Conservation (phyloP, 2,329 filamentous ascomycete species). For the Diplodia scrobiculata region DNA sequence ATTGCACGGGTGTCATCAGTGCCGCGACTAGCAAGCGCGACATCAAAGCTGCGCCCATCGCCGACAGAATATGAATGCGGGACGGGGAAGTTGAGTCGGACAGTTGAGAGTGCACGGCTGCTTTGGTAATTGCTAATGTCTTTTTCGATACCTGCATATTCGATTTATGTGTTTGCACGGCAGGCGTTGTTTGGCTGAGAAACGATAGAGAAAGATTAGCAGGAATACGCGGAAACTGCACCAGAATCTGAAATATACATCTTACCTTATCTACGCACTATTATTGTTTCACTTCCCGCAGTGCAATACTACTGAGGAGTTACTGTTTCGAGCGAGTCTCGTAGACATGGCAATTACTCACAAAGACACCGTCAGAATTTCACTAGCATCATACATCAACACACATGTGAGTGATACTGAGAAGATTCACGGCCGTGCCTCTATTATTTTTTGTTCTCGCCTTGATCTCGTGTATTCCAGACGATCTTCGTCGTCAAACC, state of each 20-base stretch:
- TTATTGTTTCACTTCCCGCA: background rate
- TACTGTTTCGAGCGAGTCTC: background rate
- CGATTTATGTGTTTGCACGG: background rate
- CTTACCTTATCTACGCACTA: background rate
- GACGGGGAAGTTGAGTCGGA: background rate
- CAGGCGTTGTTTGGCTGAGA: background rate
- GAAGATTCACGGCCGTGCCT: background rate
- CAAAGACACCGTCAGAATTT: background rate
- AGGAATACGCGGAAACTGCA: background rate
- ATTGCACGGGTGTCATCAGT: slow-evolving; percentile 42
- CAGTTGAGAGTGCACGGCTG: background rate
- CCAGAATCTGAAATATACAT: background rate
- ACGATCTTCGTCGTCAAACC: background rate
- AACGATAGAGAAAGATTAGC: background rate
- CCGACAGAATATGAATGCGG: slow-evolving; percentile 33
- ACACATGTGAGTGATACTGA: background rate
- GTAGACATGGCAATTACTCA: background rate
- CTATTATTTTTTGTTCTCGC: background rate
- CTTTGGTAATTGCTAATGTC: slow-evolving; percentile 14
- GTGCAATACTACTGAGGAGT: background rate
- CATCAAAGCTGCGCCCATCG: slow-evolving; percentile 37
- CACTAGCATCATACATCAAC: background rate
- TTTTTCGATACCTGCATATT: background rate
- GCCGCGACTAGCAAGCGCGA: slow-evolving; percentile 40
- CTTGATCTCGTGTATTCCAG: background rate